Evolutionary conservation across 2,329 filamentous ascomycete species (phyloP), one percentile per base, ranked within the genome.

Genomic region (Diaporthe citrichinensis): DNA sequence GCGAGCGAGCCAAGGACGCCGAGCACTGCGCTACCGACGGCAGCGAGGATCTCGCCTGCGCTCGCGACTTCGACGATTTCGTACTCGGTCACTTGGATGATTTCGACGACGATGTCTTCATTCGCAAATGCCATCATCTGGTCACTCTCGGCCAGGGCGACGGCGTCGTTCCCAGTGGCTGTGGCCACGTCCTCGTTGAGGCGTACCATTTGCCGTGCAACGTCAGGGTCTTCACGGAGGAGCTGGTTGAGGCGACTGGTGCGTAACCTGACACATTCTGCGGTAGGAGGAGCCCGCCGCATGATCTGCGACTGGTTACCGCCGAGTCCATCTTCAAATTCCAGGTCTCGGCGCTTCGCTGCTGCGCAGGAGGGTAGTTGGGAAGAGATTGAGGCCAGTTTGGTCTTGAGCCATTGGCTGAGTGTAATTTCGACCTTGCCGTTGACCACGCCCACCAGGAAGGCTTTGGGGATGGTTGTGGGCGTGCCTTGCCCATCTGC

Each of bases 201-300:
- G 57, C 57, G 57, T n/a, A 59, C 31, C 57, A 59, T 59, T n/a
- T 59, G 57, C 57, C 57, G 57, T 59, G 57, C 57, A 59, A 59
- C 57, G 31, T 59, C 57, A 59, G 57, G 57, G 57, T 59, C 57
- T n/a, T 59, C 57, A 59, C 57, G 57, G 57, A 59, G 57, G 57
- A 59, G 57, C 57, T 59, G 57, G 31, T 59, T 59, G 57, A 59
- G 57, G 8, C 57, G 57, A n/a, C 57, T 59, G 20, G 57, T 59
- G 57, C 57, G 57, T 59, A 23, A 1, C 57, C 57, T 59, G 57
- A 59, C 57, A 36, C 57, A 59, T 59, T 59, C 57, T 14, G 57
- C 57, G 57, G 57, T 9, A 59, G 57, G 57, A 59, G 57, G 57
- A 59, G 57, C 31, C 31, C 57, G 57, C 57, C 57, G 57, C 57